Conservation (phyloP, 228 moss, liverwort and hornwort species). For the Sphagnum fallax region DNA sequence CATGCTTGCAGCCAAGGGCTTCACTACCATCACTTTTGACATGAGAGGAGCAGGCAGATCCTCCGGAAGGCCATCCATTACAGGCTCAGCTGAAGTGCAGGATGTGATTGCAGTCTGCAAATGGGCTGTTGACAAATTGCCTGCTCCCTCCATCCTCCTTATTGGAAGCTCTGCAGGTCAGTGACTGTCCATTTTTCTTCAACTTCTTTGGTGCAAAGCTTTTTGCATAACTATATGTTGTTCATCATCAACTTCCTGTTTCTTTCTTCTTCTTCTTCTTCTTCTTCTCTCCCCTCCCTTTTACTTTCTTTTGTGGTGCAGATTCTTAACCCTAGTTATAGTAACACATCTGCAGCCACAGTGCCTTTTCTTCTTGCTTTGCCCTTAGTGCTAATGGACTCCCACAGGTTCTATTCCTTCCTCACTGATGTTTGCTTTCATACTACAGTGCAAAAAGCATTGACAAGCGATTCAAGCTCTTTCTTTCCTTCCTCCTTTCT, state of each 20-base stretch:
- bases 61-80: constrained; percentile 76
- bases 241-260: neutral
- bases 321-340: no score
- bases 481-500: no score
- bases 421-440: no score
- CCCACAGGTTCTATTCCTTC: no score
- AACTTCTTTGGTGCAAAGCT: no score
- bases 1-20: constrained; percentile 62
- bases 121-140: constrained; percentile 72
- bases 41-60: constrained; percentile 93
- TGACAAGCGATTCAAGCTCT: no score
- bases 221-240: no score
- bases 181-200: neutral
- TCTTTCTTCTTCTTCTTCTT: neutral
- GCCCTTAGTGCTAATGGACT: no score
- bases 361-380: no score
- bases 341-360: no score
- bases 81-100: constrained; percentile 82
- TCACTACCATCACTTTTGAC: constrained; percentile 77
- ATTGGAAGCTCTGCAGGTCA: constrained; percentile 89
- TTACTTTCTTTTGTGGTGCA: neutral
- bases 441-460: no score
- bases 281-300: neutral
- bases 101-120: constrained; percentile 80
- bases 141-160: constrained; percentile 57